These are phyloP conservation scores for Pseudocercospora eumusae DNA, from an alignment of 2,329 filamentous ascomycete species.

Conservation along the genomic window DNA sequence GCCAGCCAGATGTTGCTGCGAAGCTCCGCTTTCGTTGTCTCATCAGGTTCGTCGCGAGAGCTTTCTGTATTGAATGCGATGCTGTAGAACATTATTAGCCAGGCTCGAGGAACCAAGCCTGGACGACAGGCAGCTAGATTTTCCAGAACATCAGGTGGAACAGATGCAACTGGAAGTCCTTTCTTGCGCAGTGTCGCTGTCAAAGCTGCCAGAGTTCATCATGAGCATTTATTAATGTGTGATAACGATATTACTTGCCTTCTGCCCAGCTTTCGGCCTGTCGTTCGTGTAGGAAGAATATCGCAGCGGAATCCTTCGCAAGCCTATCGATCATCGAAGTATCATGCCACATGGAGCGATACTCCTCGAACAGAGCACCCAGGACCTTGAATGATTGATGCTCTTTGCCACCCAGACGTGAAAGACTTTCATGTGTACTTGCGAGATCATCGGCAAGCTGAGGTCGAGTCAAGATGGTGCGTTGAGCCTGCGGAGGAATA, in stretches of 20 bases:
- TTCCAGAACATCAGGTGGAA: slow-evolving; percentile 18
- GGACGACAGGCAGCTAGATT: slow-evolving; percentile 17
- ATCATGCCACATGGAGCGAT: background rate
- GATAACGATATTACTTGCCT: background rate
- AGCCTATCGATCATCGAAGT: background rate
- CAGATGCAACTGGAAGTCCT: slow-evolving; percentile 13
- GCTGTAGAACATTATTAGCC: slow-evolving; percentile 34
- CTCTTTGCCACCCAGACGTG: background rate
- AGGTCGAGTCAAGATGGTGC: background rate
- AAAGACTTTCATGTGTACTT: slow-evolving; percentile 2
- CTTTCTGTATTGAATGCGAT: slow-evolving; percentile 24
- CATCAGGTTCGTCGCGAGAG: slow-evolving; percentile 15
- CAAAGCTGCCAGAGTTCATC: background rate
- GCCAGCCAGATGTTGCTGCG: slow-evolving; percentile 32
- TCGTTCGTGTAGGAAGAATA: background rate
- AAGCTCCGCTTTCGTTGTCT: slow-evolving; percentile 22
- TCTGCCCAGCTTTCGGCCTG: background rate
- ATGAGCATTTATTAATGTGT: background rate
- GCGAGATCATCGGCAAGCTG: slow-evolving; percentile 3
- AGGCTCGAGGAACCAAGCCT: slow-evolving; percentile 25
- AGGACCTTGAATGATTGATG: slow-evolving; percentile 1
- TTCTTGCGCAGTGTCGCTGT: background rate
- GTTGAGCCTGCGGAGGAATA: background rate
- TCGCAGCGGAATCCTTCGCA: background rate
- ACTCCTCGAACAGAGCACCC: background rate